Conservation (phyloP, 768 basidiomycete genomes). For the Lyophyllum semitale region DNA sequence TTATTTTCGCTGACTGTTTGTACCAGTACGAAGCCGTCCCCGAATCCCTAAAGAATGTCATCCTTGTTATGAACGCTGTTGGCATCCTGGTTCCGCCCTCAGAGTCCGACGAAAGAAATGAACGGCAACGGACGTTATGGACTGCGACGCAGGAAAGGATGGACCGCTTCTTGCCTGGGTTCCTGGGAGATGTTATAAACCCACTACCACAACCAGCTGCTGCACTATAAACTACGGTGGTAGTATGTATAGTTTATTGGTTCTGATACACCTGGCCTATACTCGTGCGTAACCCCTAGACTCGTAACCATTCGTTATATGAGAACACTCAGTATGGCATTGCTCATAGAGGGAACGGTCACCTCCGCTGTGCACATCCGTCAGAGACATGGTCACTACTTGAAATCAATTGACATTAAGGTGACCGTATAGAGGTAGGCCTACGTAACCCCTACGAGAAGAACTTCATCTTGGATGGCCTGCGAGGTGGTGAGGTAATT, state of each 20-base stretch:
- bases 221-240: not conserved
- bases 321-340: too few relatives aligned
- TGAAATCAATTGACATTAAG: too few relatives aligned
- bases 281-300: too few relatives aligned
- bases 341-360: too few relatives aligned
- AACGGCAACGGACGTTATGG: conserved; percentile 77
- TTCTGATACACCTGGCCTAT: too few relatives aligned
- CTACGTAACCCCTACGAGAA: not conserved
- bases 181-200: conserved; percentile 73
- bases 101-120: conserved; percentile 50
- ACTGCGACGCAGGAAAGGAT: conserved; percentile 81
- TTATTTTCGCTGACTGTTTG: not conserved
- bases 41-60: conserved; percentile 94
- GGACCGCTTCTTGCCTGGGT: conserved; percentile 90
- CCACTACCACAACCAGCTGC: conserved; percentile 18
- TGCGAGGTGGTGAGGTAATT: conserved; percentile 22
- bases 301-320: too few relatives aligned
- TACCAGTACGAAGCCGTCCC: conserved; percentile 89
- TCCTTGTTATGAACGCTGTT: conserved; percentile 94
- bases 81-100: conserved; percentile 73
- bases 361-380: too few relatives aligned
- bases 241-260: not conserved
- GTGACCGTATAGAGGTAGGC: not conserved
- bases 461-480: conserved; percentile 63
- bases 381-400: too few relatives aligned